phyloP scores from a whole-genome alignment of 805 yeast genomes.

The Jamesozyma hellenica region DNA sequence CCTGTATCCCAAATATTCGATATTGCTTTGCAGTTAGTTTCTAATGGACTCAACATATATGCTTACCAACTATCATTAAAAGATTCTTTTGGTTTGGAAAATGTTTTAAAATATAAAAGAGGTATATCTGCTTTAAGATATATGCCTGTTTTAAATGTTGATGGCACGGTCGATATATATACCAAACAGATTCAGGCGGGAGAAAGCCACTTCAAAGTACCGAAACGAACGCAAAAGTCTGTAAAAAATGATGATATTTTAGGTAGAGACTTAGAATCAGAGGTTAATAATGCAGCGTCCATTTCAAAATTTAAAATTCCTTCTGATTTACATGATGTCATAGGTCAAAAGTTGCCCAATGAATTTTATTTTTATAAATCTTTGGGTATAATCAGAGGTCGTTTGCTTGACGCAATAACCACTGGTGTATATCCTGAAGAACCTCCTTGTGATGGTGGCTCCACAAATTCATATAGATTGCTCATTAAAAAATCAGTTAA shows the following conservation, averaged over 20 bases:
- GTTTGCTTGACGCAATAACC: conserved; percentile 55
- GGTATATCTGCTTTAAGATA: conserved; percentile 60
- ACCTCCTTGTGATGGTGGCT: conserved; percentile 56
- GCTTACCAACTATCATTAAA: conserved; percentile 33
- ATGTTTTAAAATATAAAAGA: conserved; percentile 43
- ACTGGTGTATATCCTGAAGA: conserved; percentile 53
- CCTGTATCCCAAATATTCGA: conserved; percentile 27
- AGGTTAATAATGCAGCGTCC: background rate
- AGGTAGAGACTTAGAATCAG: background rate
- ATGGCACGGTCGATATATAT: conserved; percentile 59
- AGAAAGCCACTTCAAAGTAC: background rate
- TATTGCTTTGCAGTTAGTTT: conserved; percentile 30
- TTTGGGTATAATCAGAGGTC: conserved; percentile 51
- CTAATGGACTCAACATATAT: conserved; percentile 34
- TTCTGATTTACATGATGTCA: conserved; percentile 65
- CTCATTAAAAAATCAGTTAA: conserved; percentile 40
- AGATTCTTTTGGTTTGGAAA: conserved; percentile 27
- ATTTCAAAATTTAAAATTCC: conserved; percentile 36
- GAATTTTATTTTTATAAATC: conserved; percentile 76
- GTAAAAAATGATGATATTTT: background rate
- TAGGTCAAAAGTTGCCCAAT: conserved; percentile 78
- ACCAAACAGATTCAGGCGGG: background rate
- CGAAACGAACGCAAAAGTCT: background rate
- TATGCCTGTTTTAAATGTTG: conserved; percentile 60
- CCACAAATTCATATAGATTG: conserved; percentile 44